Conservation (phyloP, 2,329 filamentous ascomycete genomes). For the Aspergillus sojae region DNA sequence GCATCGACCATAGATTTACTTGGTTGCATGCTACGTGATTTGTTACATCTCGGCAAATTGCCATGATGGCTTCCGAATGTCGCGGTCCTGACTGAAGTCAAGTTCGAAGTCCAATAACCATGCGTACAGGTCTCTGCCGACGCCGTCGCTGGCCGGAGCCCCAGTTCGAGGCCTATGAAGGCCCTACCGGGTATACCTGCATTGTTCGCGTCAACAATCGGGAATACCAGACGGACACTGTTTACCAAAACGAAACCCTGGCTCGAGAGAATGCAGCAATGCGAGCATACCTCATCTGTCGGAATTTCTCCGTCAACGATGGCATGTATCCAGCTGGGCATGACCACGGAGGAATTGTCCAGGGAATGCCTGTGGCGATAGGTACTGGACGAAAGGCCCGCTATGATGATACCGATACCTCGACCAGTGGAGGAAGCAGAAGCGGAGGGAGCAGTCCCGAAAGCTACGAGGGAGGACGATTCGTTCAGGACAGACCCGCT, state of each 20-base stretch:
- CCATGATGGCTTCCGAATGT: constrained; percentile 11
- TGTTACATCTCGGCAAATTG: constrained; percentile 7
- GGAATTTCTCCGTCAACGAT: constrained; percentile 95
- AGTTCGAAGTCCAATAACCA: constrained; percentile 39
- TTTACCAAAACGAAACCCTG: constrained; percentile 78
- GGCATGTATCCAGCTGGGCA: constrained; percentile 72
- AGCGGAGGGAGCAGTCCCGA: constrained; percentile 61
- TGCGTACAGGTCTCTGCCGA: constrained; percentile 77
- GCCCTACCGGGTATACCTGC: constrained; percentile 77
- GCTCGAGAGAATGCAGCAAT: constrained; percentile 93
- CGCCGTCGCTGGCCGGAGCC: constrained; percentile 93
- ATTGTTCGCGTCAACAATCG: constrained; percentile 93
- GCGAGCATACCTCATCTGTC: constrained; percentile 95
- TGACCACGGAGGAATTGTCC: constrained; percentile 57
- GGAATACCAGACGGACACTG: constrained; percentile 89
- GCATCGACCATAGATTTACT: constrained; percentile 3
- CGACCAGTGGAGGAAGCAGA: constrained; percentile 48
- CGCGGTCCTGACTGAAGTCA: not conserved
- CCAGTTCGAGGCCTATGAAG: constrained; percentile 79
- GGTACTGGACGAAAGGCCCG: constrained; percentile 60
- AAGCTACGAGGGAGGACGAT: constrained; percentile 29
- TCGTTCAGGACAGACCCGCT: constrained; percentile 25
- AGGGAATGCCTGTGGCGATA: constrained; percentile 66
- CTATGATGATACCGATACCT: constrained; percentile 50
- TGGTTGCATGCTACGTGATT: constrained; percentile 13